A percentile compares a stretch with the other conserved stretches of the same genome.
These are phyloP conservation scores for Verticillium nubilum DNA, from an alignment of 2,329 filamentous ascomycete genomes.

Conservation along the genomic window DNA sequence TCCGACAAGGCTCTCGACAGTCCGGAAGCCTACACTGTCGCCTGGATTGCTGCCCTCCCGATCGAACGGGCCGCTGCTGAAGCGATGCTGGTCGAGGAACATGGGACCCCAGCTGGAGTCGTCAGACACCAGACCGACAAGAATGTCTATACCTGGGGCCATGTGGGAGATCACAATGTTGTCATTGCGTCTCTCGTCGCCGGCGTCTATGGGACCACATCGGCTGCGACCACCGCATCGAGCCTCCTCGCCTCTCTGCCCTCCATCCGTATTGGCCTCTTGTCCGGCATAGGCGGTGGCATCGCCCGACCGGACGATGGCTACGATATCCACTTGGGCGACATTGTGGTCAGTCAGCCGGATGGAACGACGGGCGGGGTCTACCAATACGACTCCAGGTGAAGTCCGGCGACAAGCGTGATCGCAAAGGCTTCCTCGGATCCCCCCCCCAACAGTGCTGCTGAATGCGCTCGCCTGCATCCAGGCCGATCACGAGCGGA, in stretches of 20 bases:
- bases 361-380: conserved; percentile 11
- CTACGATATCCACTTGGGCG: conserved; percentile 19
- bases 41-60: conserved; percentile 18
- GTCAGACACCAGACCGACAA: too few relatives aligned
- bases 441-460: too few relatives aligned
- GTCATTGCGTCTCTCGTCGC: conserved; percentile 18
- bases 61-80: conserved; percentile 18
- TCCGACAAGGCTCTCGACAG: too few relatives aligned
- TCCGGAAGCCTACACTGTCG: conserved; percentile 18
- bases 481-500: too few relatives aligned
- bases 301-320: neutral
- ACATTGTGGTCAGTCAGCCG: conserved; percentile 19
- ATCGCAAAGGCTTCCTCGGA: neutral
- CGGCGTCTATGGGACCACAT: conserved; percentile 11
- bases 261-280: neutral
- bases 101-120: conserved; percentile 7
- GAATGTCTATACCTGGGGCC: conserved; percentile 20
- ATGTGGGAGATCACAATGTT: conserved; percentile 17
- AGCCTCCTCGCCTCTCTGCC: conserved; percentile 8
- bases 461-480: too few relatives aligned
- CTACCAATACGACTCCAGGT: conserved; percentile 18
- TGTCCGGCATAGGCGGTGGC: conserved; percentile 1
- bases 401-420: neutral
- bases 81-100: conserved; percentile 18
- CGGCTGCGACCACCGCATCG: conserved; percentile 8